Percentiles rank a stretch among this genome's conserved stretches.
These are phyloP conservation scores for Wickerhamiella infanticola DNA, from an alignment of 1,139 yeast genomes.

Conservation along the genomic window DNA sequence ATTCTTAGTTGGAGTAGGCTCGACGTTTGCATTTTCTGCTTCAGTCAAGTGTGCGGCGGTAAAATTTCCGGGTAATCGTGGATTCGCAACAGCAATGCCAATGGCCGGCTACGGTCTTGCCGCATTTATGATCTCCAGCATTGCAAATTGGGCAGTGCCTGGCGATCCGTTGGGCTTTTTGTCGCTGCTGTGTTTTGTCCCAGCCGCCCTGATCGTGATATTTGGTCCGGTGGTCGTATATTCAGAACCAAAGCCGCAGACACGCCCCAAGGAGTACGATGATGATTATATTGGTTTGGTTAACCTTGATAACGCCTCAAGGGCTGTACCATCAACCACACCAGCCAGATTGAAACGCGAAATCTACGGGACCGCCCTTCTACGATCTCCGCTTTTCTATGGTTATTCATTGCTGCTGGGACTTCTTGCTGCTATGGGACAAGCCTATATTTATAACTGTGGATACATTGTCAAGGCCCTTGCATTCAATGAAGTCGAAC, in stretches of 20 bases:
- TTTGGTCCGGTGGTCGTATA: slow-evolving; percentile 15
- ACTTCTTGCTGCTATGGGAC: slow-evolving; percentile 56
- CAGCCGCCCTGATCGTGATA: slow-evolving; percentile 18
- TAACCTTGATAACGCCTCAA: slow-evolving; percentile 3
- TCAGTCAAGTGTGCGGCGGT: slow-evolving; percentile 30
- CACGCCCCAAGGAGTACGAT: background rate
- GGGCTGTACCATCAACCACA: slow-evolving; percentile 2
- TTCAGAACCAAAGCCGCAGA: slow-evolving; percentile 8
- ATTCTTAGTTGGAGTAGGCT: slow-evolving; percentile 25
- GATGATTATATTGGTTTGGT: slow-evolving; percentile 11
- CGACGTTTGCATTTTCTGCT: slow-evolving; percentile 27
- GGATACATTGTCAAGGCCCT: slow-evolving; percentile 55
- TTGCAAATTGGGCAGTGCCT: slow-evolving; percentile 20
- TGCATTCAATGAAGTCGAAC: slow-evolving; percentile 15
- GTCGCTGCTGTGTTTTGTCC: slow-evolving; percentile 21
- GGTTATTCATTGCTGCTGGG: slow-evolving; percentile 36
- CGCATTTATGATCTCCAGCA: slow-evolving; percentile 25
- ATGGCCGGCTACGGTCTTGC: slow-evolving; percentile 31
- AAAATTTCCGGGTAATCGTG: slow-evolving; percentile 26
- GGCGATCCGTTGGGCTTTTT: slow-evolving; percentile 23
- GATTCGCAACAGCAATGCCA: slow-evolving; percentile 28
- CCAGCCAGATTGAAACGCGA: slow-evolving; percentile 10
- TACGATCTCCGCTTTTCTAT: slow-evolving; percentile 23
- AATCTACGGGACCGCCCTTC: slow-evolving; percentile 18
- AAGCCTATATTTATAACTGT: slow-evolving; percentile 59